Evolutionary conservation across 2,329 filamentous ascomycete species (phyloP), one percentile per base, ranked within the genome.

Genomic region (Bertia moriformis): DNA sequence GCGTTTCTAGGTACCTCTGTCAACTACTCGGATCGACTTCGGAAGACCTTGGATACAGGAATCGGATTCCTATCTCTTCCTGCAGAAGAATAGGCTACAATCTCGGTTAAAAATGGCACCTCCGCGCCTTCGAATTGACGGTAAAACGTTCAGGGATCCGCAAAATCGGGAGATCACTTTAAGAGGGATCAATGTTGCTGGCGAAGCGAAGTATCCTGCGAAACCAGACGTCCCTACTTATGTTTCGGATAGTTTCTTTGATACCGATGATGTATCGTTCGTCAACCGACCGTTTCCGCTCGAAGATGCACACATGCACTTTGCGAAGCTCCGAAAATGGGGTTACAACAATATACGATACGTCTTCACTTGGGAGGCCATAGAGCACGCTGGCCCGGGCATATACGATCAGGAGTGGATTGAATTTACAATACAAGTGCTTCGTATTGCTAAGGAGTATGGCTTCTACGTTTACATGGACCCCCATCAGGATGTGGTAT

Each of bases 391-490:
- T 0, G 48, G 48, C 1, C 48, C 48, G 1, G 48, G 45, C 3
- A 38, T 44, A 18, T 50, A 50, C 37, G 48, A 49, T 18, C 45
- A 50, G 4, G 42, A 44, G 18, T 50, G 49, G 42, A 46, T 49
- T 27, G 41, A 41, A 4, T 43, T 49, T 38, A 24, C 45, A 5
- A 33, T 32, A 12, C 24, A 38, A 3, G 41, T 49, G 1, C 44
- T 49, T 38, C 27, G 42, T 19, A 38, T 47, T 4, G 48, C 46
- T 35, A 41, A 32, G 39, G 41, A 46, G 4, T 39, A 46, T 15
- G 44, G 44, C 24, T 45, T 49, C 39, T 43, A 42, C 18, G 47
- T 49, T 35, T 39, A 49, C 32, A 43, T 49, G 42, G 49, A 49
- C 39, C 48, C 47, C 3, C 48, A 50, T 35, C 48, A 50, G 36